phyloP scores from a whole-genome alignment of 2,329 filamentous ascomycete genomes.

The Ophiostoma quercus region DNA sequence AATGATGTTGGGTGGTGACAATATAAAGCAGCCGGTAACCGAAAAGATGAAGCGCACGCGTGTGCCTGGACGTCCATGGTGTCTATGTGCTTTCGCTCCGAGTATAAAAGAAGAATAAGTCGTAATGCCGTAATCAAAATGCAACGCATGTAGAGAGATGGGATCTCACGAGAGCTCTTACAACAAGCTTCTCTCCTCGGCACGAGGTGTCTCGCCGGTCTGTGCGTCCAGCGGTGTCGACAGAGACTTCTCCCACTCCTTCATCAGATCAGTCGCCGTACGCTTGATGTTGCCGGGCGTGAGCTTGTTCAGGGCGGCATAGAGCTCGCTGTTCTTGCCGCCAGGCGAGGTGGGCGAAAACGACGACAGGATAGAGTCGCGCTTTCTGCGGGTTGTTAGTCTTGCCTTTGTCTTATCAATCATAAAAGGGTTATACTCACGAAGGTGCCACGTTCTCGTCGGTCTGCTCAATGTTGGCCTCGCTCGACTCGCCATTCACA shows the following conservation, averaged over 20 bases:
- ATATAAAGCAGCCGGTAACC: background rate
- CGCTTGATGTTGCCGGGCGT: constrained; percentile 72
- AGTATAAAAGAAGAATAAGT: background rate
- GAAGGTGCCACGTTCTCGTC: constrained; percentile 44
- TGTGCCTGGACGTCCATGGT: background rate
- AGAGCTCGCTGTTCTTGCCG: constrained; percentile 45
- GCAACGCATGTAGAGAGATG: background rate
- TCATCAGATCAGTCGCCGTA: constrained; percentile 80
- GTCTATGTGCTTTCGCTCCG: constrained; percentile 2
- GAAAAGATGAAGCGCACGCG: background rate
- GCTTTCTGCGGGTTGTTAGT: constrained; percentile 19
- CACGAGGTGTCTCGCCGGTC: background rate
- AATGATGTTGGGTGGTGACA: constrained; percentile 7
- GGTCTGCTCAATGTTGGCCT: constrained; percentile 41
- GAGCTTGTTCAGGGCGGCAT: constrained; percentile 60
- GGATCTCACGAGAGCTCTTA: background rate
- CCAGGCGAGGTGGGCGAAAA: constrained; percentile 31
- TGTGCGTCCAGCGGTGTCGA: constrained; percentile 42
- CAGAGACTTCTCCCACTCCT: constrained; percentile 81
- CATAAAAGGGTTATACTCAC: constrained; percentile 34
- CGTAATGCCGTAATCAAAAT: constrained; percentile 11
- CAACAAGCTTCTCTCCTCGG: constrained; percentile 17
- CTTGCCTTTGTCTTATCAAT: background rate
- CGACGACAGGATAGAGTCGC: constrained; percentile 10
- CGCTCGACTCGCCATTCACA: constrained; percentile 44